These are phyloP conservation scores for Malassezia yamatoensis DNA, from an alignment of 1,284 basidiomycete species.

Conservation along the genomic window DNA sequence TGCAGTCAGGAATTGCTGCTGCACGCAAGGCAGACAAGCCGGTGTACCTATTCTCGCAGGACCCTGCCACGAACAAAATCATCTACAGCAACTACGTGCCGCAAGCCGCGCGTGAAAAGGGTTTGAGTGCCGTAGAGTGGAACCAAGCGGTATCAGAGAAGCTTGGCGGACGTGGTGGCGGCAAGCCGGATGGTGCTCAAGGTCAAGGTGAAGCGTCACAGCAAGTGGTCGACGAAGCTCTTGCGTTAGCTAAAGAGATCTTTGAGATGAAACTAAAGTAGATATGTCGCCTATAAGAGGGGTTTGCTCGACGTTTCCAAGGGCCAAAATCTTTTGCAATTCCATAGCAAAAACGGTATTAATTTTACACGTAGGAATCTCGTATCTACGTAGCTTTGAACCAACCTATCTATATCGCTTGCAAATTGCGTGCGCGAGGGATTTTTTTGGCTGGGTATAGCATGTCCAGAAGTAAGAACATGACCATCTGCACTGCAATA, in stretches of 20 bases:
- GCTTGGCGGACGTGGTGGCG: conserved; percentile 41
- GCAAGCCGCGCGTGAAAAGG: conserved; percentile 26
- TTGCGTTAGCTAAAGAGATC: conserved; percentile 23
- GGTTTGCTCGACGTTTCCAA: too few species aligned
- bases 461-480: conserved; percentile 67
- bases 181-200: conserved; percentile 41
- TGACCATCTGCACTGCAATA: conserved; percentile 66
- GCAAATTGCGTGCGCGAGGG: conserved; percentile 25
- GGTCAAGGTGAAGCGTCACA: conserved; percentile 40
- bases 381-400: too few species aligned
- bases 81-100: conserved; percentile 80
- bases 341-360: too few species aligned
- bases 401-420: too few species aligned
- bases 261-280: conserved; percentile 18
- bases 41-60: conserved; percentile 76
- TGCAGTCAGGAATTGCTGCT: conserved; percentile 65
- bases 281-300: too few species aligned
- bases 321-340: too few species aligned
- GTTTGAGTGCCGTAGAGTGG: conserved; percentile 42
- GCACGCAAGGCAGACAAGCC: conserved; percentile 71
- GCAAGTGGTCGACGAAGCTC: conserved; percentile 34
- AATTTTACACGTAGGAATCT: too few species aligned
- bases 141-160: conserved; percentile 29
- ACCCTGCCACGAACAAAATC: conserved; percentile 57
- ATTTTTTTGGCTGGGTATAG: conserved; percentile 61